A percentile compares a stretch with the other conserved stretches of the same genome.
Evolutionary conservation across 108 stramenopile genomes (phyloP).

Genomic region (Fistulifera pelliculosa): DNA sequence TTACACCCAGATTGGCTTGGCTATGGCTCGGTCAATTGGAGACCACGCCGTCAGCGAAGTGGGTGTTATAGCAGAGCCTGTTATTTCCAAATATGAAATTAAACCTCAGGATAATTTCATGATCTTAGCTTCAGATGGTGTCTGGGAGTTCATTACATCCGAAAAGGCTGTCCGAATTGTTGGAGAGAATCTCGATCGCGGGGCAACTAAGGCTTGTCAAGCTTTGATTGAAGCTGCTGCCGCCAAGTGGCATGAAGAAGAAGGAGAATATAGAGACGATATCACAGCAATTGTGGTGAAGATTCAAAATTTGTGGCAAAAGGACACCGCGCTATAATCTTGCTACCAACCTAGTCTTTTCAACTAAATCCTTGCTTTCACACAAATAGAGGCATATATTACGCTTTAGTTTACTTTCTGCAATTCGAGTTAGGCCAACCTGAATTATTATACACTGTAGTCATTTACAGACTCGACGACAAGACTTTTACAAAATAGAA

Average conservation of each 20-base stretch:
- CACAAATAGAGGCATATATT: no score
- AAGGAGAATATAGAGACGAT: constrained; percentile 96
- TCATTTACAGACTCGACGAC: no score
- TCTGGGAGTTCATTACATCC: constrained; percentile 92
- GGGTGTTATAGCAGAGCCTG: constrained; percentile 91
- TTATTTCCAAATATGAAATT: constrained; percentile 56
- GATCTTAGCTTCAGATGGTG: constrained; percentile 89
- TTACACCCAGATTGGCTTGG: constrained; percentile 90
- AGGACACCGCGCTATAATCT: no score
- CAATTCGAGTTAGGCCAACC: no score
- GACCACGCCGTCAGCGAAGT: constrained; percentile 88
- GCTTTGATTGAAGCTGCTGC: constrained; percentile 84
- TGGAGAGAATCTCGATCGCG: constrained; percentile 34
- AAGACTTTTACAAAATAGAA: no score
- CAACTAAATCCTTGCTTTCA: no score
- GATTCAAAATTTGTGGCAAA: constrained; percentile 47
- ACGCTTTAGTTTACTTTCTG: no score
- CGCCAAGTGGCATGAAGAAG: constrained; percentile 86
- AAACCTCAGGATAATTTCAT: constrained; percentile 65
- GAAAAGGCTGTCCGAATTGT: constrained; percentile 72
- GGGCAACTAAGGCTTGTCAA: constrained; percentile 70
- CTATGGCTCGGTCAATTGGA: constrained; percentile 92
- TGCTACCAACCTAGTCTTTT: no score
- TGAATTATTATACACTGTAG: no score
- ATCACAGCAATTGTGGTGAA: constrained; percentile 88